Conservation (phyloP, 805 yeast species). For the Saturnispora gosingensis region DNA sequence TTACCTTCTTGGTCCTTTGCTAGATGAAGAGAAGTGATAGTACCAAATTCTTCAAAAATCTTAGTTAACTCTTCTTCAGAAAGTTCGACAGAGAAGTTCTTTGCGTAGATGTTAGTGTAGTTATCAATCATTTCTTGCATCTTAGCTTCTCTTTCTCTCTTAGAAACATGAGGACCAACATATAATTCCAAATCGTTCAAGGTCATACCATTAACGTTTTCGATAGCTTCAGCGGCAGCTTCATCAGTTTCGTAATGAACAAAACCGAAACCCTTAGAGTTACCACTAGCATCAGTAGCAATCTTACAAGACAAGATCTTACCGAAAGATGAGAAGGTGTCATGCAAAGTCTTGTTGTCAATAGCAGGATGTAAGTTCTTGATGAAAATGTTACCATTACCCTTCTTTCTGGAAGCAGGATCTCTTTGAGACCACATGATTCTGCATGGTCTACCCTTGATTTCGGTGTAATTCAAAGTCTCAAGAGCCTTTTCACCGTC, state of each 20-base stretch:
- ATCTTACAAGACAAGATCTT: constrained; percentile 93
- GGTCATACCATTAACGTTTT: constrained; percentile 96
- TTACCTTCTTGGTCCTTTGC: constrained; percentile 79
- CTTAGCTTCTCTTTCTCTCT: constrained; percentile 90
- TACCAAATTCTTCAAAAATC: constrained; percentile 66
- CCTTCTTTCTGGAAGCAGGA: constrained; percentile 88
- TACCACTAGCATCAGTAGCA: constrained; percentile 87
- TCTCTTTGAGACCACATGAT: constrained; percentile 99
- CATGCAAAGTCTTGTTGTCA: constrained; percentile 97
- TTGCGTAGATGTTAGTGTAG: constrained; percentile 93
- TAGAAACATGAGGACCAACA: constrained; percentile 90
- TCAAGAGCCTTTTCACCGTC: constrained; percentile 94
- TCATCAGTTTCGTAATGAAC: constrained; percentile 92
- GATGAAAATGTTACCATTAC: constrained; percentile 94
- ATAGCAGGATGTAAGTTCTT: constrained; percentile 97
- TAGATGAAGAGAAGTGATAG: constrained; percentile 72
- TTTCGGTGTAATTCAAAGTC: constrained; percentile 86
- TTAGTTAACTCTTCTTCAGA: constrained; percentile 62
- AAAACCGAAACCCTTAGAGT: constrained; percentile 93
- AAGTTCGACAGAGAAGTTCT: constrained; percentile 72
- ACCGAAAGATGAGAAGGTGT: constrained; percentile 96
- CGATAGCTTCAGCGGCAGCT: constrained; percentile 91
- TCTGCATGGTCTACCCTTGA: constrained; percentile 96
- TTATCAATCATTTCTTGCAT: constrained; percentile 82
- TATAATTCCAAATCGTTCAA: constrained; percentile 92